Evolutionary conservation across 805 yeast species (phyloP), one percentile per base, ranked within the genome.

Genomic region (Candida schatavii): DNA sequence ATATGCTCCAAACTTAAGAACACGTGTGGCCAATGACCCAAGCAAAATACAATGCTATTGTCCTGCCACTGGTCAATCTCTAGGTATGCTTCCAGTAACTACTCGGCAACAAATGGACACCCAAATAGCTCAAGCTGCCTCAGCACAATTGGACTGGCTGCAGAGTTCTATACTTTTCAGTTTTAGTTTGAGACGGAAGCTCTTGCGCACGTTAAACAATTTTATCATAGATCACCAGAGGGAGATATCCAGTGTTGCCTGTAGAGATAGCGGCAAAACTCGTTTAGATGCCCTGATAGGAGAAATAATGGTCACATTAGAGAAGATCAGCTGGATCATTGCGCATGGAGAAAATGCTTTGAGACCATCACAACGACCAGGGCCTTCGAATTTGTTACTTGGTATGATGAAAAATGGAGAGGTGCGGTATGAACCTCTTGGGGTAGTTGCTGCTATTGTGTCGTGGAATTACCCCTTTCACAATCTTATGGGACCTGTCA

Each of bases 391-490:
- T 55, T 65, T 87, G 49, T 76, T 93, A 46, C 82, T 93, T 84
- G 81, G 81, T 39, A 54, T 66, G 45, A 88, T 91, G 72, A 93
- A 93, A 61, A 84, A 84, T 42, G 98, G 97, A 3, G 93, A 91
- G 63, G 91, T 93, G 14, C 74, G 95, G 48, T 93, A 93, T 61
- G 96, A 90, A 61, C 98, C 99, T 0, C 64, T 91, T 42, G 93
- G 93, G 5, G 85, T 83, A 11, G 91, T 91, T 20, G 77, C 95
- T 5, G 95, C 98, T 0, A 71, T 93, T 46, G 88, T 93, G 1
- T 87, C 96, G 3, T 93, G 99, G 99, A 93, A 93, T 58, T 93
- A 93, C 60, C 99, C 99, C 0, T 83, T 93, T 62, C 99, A 93
- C 61, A 93, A 93, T 62, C 68, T 90, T 39, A 66, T 93, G 73